phyloP scores from a whole-genome alignment of 345 rosid genomes.

The Aegle marmelos region DNA sequence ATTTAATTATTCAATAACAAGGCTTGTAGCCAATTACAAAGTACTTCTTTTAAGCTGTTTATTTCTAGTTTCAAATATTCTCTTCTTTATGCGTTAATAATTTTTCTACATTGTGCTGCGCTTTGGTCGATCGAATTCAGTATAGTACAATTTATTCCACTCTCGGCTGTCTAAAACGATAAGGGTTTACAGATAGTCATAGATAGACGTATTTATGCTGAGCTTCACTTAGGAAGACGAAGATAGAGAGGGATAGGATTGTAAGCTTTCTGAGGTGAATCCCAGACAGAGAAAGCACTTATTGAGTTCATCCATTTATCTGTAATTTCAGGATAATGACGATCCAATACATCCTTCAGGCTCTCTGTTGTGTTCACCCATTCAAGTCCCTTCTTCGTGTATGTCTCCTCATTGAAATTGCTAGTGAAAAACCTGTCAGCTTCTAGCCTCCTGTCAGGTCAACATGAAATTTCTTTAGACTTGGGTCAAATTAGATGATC shows the following conservation, averaged over 20 bases:
- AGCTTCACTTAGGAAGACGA: constrained; percentile 31
- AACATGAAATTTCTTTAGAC: too few species aligned
- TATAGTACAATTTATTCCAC: too few species aligned
- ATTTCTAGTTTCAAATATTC: too few species aligned
- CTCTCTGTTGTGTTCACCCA: constrained; percentile 58
- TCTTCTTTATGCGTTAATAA: too few species aligned
- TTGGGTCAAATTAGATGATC: too few species aligned
- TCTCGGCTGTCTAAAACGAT: too few species aligned
- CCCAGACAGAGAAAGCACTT: constrained; percentile 65
- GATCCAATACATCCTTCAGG: constrained; percentile 47
- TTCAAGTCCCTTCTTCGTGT: constrained; percentile 52
- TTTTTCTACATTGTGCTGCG: too few species aligned
- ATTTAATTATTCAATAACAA: too few species aligned
- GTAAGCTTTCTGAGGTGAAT: constrained; percentile 28
- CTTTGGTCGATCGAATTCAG: too few species aligned
- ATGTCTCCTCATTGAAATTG: constrained; percentile 41
- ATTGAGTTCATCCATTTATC: constrained; percentile 54
- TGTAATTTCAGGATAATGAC: constrained; percentile 50
- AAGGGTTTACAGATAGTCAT: too few species aligned
- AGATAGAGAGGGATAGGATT: constrained; percentile 44
- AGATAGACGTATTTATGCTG: background rate
- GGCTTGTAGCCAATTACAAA: too few species aligned
- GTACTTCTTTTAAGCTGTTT: too few species aligned
- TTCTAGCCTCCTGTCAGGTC: constrained; percentile 47
- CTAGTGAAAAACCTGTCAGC: constrained; percentile 58